Evolutionary conservation across 192 early-diverging fungal species (phyloP), one percentile per base, ranked within the genome.

Genomic region (Umbelopsis sp.): DNA sequence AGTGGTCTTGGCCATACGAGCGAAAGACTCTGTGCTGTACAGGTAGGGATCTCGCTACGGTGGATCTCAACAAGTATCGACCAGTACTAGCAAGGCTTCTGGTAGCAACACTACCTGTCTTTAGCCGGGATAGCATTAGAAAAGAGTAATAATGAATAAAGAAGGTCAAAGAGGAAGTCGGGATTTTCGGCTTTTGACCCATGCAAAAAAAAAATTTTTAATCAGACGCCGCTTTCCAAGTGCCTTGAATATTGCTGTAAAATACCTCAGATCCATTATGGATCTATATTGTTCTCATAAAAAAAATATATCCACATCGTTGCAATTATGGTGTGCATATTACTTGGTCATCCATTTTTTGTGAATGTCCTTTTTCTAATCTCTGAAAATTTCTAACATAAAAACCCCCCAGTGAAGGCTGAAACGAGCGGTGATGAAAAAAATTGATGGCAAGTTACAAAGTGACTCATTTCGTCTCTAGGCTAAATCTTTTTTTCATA

Each of bases 1-100:
- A 62, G 29, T 62, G 56, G 17, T 62, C 56, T 31, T 62, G 56
- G n/a, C 56, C 31, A 32, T 62, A 62, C 14, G 56, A 62, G 16
- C 56, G 56, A 62, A 62, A 5, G 26, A 62, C 34, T 32, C 29
- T 22, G n/a, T 62, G 56, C 6, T 62, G 56, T 20, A 32, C 56
- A 20, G 56, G 56, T 2, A 62, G 17, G 34, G 56, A 62, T 8
- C 56, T 26, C 12, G 56, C 31, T 16, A 62, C 12, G 16, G 56
- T 34, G 2, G 56, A 32, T 34, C 56, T 22, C 11, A 62, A 17
- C 31, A 62, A 34, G 17, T 14, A 22, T 6, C 31, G 26, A 16
- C 56, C 31, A 62, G 56, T 32, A 17, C 29, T 32, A 7, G 56
- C 16, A 20, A 62, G 24, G 56, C 17, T 62, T 34, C n/a, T 62